Base-by-base conservation (phyloP, 371 early-diverging fungal genomes). In the Lichtheimia ornata region DNA sequence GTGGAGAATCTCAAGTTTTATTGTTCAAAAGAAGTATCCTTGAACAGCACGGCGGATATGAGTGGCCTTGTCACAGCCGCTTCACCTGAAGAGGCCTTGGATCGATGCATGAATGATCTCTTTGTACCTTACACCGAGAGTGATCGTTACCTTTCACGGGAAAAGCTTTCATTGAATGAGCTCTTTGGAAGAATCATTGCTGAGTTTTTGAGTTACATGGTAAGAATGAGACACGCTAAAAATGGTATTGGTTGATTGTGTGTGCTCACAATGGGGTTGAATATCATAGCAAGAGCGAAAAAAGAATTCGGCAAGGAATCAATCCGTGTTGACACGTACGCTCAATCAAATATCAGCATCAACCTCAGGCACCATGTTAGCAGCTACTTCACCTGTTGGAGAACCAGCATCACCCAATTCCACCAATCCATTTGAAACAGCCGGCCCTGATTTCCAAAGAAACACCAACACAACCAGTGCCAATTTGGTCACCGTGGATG, bases 51-150 rank as follows among this genome's bases (percentile, higher is more conserved):
- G 0, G 55, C 62, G 0, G 72, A 74, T 25, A 62, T 63, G 1
- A 74, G 65, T 49, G 74, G 76, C 5, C 60, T 76, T 0, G 75
- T 68, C 14, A 62, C 82, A 56, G 63, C 84, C 56, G 61, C 76
- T 55, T 74, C 88, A 41, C 72, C 77, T 5, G 82, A 83, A n/a
- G 78, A 79, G 50, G 85, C 87, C 6, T 61, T 96, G 50, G 92
- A 95, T 60, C 89, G 96, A 42, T 95, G 93, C 64, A 87, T 93
- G 78, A 94, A 93, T 56, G 98, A 98, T 67, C 81, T 98, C 50
- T 98, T 96, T 79, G 93, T 95, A 7, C 93, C 96, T 27, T 96
- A 94, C 70, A 88, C 90, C n/a, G 94, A 94, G 47, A 91, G 90
- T 6, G 88, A 90, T 50, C 89, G 93, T 44, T 97, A 97, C 68